Evolutionary conservation across 78 protist species (phyloP), one percentile per base, ranked within the genome.

Genomic region (Polysphondylium violaceum): DNA sequence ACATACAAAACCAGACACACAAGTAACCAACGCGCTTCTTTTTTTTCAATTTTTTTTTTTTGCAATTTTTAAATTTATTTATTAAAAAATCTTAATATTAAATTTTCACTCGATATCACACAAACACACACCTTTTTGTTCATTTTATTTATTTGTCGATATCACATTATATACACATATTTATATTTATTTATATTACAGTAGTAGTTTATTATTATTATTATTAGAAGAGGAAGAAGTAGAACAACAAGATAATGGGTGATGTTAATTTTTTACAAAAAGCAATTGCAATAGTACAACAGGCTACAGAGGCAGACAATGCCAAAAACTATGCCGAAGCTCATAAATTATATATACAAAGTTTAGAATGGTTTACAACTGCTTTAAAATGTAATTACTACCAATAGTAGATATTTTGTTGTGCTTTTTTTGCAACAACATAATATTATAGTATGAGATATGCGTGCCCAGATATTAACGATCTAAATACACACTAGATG

Each of bases 251-350:
- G n/a, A n/a, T n/a, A 64, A 91, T 91, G 94, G 86, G 91, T 35
- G 94, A 91, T 31, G 81, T 74, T 27, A 91, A 91, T 64, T 91
- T 91, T 35, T 63, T 91, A 61, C 79, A 92, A 69, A 92, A 78
- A 61, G 95, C 95, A 40, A 92, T 92, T 35, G 73, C 53, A 58
- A 64, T 92, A 35, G 95, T 67, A 7, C 87, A 76, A 71, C 87
- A 92, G 61, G 96, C 96, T 27, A 93, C 96, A 44, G 94, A 93
- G 41, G 76, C 47, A 55, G 96, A 93, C 35, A 76, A 71, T 19
- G 87, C 89, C 29, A 86, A 77, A 35, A 76, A 93, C 77, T 93
- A 87, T 41, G 90, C 73, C 7, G 96, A 93, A 60, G 96, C 96
- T 21, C 88, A 74, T 55, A 81, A 50, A 51, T 77, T 93, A 73